Evolutionary conservation across 2,329 filamentous ascomycete genomes (phyloP), one percentile per base, ranked within the genome.

Genomic region (Cryphonectria radicalis): DNA sequence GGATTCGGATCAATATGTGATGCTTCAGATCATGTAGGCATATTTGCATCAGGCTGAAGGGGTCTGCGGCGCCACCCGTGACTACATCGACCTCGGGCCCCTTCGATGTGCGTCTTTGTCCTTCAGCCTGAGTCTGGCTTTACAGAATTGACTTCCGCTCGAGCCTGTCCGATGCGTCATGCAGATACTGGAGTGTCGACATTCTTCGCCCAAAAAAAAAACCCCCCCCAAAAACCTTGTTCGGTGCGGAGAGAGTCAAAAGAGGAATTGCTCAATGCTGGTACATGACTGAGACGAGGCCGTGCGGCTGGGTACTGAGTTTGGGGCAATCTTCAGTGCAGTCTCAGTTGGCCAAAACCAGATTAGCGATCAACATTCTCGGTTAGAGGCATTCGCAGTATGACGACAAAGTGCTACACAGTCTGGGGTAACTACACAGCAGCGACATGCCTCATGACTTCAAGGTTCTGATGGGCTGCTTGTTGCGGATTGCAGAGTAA

Each of bases 351-450:
- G 25, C 66, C 55, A 14, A 46, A 67, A 62, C 28, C 11, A 67
- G 66, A 67, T 57, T 67, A 67, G 66, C 66, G 53, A 67, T 46
- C 53, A 62, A 19, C 37, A 62, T n/a, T 62, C 28, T 62, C 40
- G 55, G 55, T 32, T 46, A 22, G 35, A 25, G 17, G 32, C 37
- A 28, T 3, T 17, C 14, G 40, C 40, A 43, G n/a, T 32, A 46
- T 64, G 37, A 64, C 55, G 55, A 28, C 28, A 59, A 59, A 17
- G 17, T 59, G 55, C 55, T 28, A 19, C 55, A 59, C 28, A 59
- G 13, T 59, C 55, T 14, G 55, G 55, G 25, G 14, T 19, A 2
- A 22, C 32, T 59, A 17, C 28, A 35, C 5, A 13, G 19, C 55
- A 32, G 53, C 53, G n/a, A 14, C n/a, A 5, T 53, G n/a, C 53